phyloP scores from a whole-genome alignment of 1,139 yeast genomes.

The Candida sojae region DNA sequence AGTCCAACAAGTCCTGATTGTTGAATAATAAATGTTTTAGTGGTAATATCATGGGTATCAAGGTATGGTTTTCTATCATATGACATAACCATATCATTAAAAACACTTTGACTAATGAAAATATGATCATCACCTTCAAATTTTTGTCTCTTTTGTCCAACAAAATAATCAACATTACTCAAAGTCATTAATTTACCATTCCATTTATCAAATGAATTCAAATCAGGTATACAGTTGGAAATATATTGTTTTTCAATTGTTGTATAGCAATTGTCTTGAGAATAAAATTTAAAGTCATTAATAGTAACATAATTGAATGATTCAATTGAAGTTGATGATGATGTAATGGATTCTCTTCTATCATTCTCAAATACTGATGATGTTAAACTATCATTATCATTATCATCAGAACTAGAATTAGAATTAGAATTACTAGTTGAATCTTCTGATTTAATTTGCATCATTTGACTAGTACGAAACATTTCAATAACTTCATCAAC shows the following conservation, averaged over 20 bases:
- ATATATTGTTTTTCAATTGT: slow-evolving; percentile 39
- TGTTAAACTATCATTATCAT: slow-evolving; percentile 5
- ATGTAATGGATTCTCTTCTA: slow-evolving; percentile 13
- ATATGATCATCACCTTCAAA: slow-evolving; percentile 12
- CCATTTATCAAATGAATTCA: slow-evolving; percentile 47
- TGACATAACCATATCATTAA: slow-evolving; percentile 16
- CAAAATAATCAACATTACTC: slow-evolving; percentile 28
- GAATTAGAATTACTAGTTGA: background rate
- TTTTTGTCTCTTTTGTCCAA: slow-evolving; percentile 15
- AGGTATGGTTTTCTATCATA: slow-evolving; percentile 14
- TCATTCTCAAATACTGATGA: slow-evolving; percentile 9
- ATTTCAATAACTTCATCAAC: background rate
- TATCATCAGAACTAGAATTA: too few species aligned
- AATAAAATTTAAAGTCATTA: slow-evolving; percentile 21
- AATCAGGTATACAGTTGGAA: slow-evolving; percentile 39
- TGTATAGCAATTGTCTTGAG: slow-evolving; percentile 27
- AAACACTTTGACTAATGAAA: slow-evolving; percentile 12
- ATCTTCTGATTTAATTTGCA: slow-evolving; percentile 6
- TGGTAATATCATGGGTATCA: slow-evolving; percentile 6
- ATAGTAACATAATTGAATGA: slow-evolving; percentile 10
- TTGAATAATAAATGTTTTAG: slow-evolving; percentile 29
- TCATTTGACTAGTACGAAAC: slow-evolving; percentile 3
- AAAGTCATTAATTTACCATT: slow-evolving; percentile 31
- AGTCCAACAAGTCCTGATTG: slow-evolving; percentile 36
- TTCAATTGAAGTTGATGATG: slow-evolving; percentile 9